These are phyloP conservation scores for Triangularia setosa DNA, from an alignment of 2,329 filamentous ascomycete species.

Conservation along the genomic window DNA sequence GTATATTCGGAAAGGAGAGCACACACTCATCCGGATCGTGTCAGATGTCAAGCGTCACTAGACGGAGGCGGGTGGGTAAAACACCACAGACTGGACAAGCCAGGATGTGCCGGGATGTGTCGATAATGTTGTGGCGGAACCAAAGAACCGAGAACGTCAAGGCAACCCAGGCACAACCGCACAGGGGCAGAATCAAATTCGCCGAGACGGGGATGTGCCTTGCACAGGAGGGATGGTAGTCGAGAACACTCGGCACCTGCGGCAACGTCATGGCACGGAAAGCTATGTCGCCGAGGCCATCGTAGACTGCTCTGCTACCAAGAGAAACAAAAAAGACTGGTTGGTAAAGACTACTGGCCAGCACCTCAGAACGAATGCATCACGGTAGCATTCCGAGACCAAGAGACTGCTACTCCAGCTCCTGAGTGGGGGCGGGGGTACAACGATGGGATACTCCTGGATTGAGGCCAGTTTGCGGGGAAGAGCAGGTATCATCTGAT, in stretches of 20 bases:
- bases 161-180: not conserved
- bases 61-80: constrained; percentile 32
- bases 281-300: constrained; percentile 23
- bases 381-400: not conserved
- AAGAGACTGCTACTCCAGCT: not conserved
- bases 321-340: constrained; percentile 19
- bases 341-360: not conserved
- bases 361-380: not conserved
- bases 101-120: constrained; percentile 18
- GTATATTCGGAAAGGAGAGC: constrained; percentile 36
- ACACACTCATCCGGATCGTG: constrained; percentile 39
- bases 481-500: constrained; percentile 15
- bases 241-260: constrained; percentile 21
- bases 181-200: constrained; percentile 5
- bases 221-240: constrained; percentile 11
- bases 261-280: constrained; percentile 29
- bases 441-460: constrained; percentile 12
- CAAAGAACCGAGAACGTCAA: constrained; percentile 5
- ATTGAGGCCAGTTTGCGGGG: constrained; percentile 4
- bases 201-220: constrained; percentile 7
- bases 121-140: constrained; percentile 7
- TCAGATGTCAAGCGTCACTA: constrained; percentile 35
- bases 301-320: constrained; percentile 13
- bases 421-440: not conserved
- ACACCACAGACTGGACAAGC: constrained; percentile 24